phyloP scores from a whole-genome alignment of 345 rosid genomes.

The Ailanthus altissimus region DNA sequence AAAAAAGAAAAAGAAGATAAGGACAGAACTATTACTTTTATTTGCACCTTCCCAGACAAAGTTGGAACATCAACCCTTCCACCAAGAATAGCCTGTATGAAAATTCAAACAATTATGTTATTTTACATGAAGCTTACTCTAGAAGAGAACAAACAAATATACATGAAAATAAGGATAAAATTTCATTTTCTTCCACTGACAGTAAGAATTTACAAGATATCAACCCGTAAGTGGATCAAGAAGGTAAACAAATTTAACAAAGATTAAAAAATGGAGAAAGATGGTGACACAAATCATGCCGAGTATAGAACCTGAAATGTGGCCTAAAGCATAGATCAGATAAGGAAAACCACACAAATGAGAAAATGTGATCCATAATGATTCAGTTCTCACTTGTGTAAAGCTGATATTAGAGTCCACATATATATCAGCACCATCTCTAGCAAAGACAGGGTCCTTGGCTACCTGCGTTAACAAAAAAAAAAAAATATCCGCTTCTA shows the following conservation, averaged over 20 bases:
- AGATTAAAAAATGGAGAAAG: neutral
- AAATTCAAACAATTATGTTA: slow-evolving; percentile 17
- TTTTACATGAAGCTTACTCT: neutral
- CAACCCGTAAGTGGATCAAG: slow-evolving; percentile 9
- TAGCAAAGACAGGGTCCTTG: slow-evolving; percentile 68
- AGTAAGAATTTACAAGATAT: neutral
- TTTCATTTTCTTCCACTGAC: too few species aligned
- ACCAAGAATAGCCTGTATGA: slow-evolving; percentile 85
- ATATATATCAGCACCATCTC: slow-evolving; percentile 90
- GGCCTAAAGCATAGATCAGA: neutral
- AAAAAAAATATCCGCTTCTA: neutral
- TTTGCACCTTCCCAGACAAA: slow-evolving; percentile 59
- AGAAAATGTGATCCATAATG: slow-evolving; percentile 16
- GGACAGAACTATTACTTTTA: slow-evolving; percentile 51
- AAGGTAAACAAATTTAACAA: neutral
- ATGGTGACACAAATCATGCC: slow-evolving; percentile 10
- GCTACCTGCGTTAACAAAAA: slow-evolving; percentile 60
- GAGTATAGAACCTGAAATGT: neutral
- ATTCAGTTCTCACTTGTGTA: slow-evolving; percentile 65
- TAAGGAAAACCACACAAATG: slow-evolving; percentile 4
- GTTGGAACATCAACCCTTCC: slow-evolving; percentile 86
- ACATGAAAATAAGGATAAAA: neutral
- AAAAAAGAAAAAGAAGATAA: slow-evolving; percentile 2
- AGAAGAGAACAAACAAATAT: neutral
- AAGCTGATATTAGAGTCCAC: slow-evolving; percentile 84